Evolutionary conservation across 2,329 filamentous ascomycete genomes (phyloP), one percentile per base, ranked within the genome.

Genomic region (Paraphoma chrysanthemicola): DNA sequence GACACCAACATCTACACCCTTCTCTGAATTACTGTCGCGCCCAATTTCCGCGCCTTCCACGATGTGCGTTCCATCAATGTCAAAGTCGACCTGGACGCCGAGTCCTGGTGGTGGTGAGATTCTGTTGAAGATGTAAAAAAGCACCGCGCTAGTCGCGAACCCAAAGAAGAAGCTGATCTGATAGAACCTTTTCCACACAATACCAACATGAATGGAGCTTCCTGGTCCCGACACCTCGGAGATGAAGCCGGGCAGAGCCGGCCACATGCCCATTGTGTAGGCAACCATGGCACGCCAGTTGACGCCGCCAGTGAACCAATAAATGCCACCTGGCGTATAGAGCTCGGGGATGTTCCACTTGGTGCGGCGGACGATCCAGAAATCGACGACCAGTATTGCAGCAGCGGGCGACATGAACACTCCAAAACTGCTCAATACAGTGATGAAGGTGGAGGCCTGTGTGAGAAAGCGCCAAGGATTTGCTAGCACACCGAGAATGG

Each of bases 351-450:
- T 58, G 31, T 66, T 63, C 60, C 66, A 71, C 17, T 56, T 56
- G 18, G 53, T 46, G 10, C 53, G 54, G 3, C 69, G 53, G 5
- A 72, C 53, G 42, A 71, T 38, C 62, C 63, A 68, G 57, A 67
- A 71, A 58, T 72, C 68, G 33, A 63, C 63, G 8, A 66, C 54
- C 14, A 66, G 33, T 23, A 71, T 63, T 1, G 53, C 64, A 2
- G 64, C 65, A 14, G 58, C 54, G 4, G 70, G 70, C 7, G 51
- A 42, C 51, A 72, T 60, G 54, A 72, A 72, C 31, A 72, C 63
- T 8, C 64, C 64, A 46, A 68, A 72, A 6, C 54, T 57, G 45
- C 59, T 65, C n/a, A 72, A 56, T 10, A 71, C 68, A 9, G 65
- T 67, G 23, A 71, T 67, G 49, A 69, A 67, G 1, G 68, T 69